Base-by-base conservation (phyloP, 169 alveolate species). In the Plasmodium cynomolgi region DNA sequence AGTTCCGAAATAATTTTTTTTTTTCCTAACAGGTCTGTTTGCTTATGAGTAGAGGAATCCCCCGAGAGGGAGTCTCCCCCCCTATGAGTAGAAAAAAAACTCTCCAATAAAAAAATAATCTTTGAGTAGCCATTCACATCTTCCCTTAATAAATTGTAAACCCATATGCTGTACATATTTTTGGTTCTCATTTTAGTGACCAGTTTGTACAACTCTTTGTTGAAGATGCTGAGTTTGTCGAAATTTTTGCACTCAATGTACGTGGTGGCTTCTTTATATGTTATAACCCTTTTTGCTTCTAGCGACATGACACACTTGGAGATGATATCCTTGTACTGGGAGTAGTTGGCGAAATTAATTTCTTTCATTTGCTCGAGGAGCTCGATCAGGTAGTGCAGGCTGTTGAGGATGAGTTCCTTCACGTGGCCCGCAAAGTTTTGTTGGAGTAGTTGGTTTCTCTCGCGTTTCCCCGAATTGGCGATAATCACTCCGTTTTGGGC, bases 101-200 rank as follows among this genome's bases (percentile, higher is more conserved):
- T 75, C 37, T 86, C 86, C n/a, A 86, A n/a, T 0, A 86, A 7
- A 2, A 75, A 86, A 56, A 86, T 86, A 0, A 86, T 86, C 31
- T 86, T 86, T 9, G 86, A 50, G 3, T 86, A 86, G 9, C 86
- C 93, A 77, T 50, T 86, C 1, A 86, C 20, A 86, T 86, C 54
- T 77, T 86, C 93, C 44, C 85, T 77, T 4, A 86, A 4, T 13
- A 86, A 26, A 31, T 86, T 86, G n/a, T 86, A 86, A 0, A 86
- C 68, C 11, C 86, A 86, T 41, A 86, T 86, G 44, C 93, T 86
- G 29, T 86, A 86, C 85, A 86, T 86, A 77, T 86, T 86, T 75
- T 86, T 86, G 6, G 93, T 86, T 86, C 58, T 62, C 71, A 86
- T 33, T 77, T 86, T 86, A 0, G 93, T 86, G 7, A 86, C 54